These are phyloP conservation scores for Zopfia rhizophila DNA, from an alignment of 2,329 filamentous ascomycete species.

Conservation along the genomic window DNA sequence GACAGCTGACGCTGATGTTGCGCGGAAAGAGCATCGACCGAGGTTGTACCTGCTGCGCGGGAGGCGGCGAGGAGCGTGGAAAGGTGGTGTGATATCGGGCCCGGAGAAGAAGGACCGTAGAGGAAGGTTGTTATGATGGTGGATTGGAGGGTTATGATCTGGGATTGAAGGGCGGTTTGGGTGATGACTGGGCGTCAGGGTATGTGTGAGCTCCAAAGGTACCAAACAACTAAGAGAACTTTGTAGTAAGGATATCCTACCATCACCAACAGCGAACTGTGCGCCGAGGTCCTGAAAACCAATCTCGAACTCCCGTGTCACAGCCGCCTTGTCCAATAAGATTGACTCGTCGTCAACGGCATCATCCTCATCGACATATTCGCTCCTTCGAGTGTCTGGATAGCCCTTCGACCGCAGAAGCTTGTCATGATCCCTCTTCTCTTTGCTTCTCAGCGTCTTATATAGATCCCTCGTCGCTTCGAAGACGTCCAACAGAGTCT, in stretches of 20 bases:
- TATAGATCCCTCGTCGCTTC: slow-evolving; percentile 47
- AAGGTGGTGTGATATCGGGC: slow-evolving; percentile 45
- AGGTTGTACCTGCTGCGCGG: slow-evolving; percentile 35
- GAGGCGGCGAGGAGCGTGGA: slow-evolving; percentile 43
- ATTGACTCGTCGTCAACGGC: slow-evolving; percentile 39
- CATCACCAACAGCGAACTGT: slow-evolving; percentile 45
- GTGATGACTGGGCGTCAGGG: slow-evolving; percentile 37
- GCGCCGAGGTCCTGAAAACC: slow-evolving; percentile 40
- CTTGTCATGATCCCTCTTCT: slow-evolving; percentile 45
- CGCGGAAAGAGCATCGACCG: slow-evolving; percentile 41
- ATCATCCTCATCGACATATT: slow-evolving; percentile 39
- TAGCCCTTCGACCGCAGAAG: slow-evolving; percentile 42
- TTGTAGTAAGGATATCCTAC: slow-evolving; percentile 26
- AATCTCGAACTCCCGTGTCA: slow-evolving; percentile 41
- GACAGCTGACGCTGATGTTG: slow-evolving; percentile 38
- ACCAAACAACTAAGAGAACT: neutral
- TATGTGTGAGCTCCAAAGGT: slow-evolving; percentile 1
- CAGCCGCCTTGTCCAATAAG: slow-evolving; percentile 44
- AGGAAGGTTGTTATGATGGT: slow-evolving; percentile 45
- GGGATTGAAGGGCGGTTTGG: slow-evolving; percentile 44
- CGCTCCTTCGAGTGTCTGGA: slow-evolving; percentile 35
- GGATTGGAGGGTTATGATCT: slow-evolving; percentile 48
- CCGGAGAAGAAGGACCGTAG: slow-evolving; percentile 46
- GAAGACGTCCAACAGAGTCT: slow-evolving; percentile 46
- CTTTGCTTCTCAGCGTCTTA: slow-evolving; percentile 42